A percentile compares a stretch with the other conserved stretches of the same genome.
phyloP scores from a whole-genome alignment of 1,284 basidiomycete species.

The Garcileccinum viscosum region DNA sequence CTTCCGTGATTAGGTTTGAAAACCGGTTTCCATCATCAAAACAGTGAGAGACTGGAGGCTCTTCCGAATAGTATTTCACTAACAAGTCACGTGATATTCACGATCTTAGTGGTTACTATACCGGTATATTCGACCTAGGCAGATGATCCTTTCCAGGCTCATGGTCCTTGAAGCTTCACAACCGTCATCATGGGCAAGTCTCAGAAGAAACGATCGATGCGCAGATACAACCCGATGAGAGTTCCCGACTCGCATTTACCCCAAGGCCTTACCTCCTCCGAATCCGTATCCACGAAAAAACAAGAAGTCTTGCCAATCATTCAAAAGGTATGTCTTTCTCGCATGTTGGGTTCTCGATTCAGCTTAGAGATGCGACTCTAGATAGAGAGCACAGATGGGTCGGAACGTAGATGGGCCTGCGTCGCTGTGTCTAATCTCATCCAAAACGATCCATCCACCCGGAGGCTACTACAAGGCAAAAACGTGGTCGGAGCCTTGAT shows the following conservation, averaged over 20 bases:
- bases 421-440: conserved; percentile 91
- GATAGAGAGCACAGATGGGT: conserved; percentile 77
- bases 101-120: too few relatives aligned
- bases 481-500: conserved; percentile 89
- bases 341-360: conserved; percentile 7
- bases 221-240: conserved; percentile 88
- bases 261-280: conserved; percentile 74
- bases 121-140: too few relatives aligned
- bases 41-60: too few relatives aligned
- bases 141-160: too few relatives aligned
- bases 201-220: conserved; percentile 80
- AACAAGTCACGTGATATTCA: too few relatives aligned
- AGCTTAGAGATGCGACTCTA: conserved; percentile 34
- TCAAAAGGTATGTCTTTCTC: conserved; percentile 67
- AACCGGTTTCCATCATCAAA: too few relatives aligned
- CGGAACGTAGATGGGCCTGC: conserved; percentile 91
- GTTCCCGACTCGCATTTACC: conserved; percentile 90
- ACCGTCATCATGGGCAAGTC: conserved; percentile 78
- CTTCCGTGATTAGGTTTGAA: too few relatives aligned
- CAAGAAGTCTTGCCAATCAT: conserved; percentile 85
- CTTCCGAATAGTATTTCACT: too few relatives aligned
- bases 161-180: not conserved
- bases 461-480: conserved; percentile 87
- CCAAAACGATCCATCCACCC: conserved; percentile 86
- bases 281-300: conserved; percentile 73